These are phyloP conservation scores for Wickerhamiella lipophila DNA, from an alignment of 805 yeast species.

Conservation along the genomic window DNA sequence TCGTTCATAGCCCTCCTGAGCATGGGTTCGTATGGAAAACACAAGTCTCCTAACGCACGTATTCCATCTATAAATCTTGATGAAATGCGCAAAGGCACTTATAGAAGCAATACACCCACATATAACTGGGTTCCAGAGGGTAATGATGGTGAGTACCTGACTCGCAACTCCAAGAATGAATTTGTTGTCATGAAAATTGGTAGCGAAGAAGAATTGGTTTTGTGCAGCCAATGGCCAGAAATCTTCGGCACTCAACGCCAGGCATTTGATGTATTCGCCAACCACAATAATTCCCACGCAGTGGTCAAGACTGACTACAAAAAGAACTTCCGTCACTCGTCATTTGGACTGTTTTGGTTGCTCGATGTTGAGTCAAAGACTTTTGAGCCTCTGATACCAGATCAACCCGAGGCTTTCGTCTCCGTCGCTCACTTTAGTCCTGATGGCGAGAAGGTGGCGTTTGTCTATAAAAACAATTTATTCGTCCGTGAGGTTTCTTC, in stretches of 20 bases:
- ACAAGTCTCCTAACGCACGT: conserved; percentile 1
- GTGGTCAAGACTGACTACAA: conserved; percentile 41
- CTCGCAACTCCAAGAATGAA: not conserved
- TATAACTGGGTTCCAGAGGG: conserved; percentile 20
- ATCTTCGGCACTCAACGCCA: conserved; percentile 32
- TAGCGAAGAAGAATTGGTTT: conserved; percentile 9
- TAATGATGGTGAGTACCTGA: conserved; percentile 17
- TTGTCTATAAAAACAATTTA: conserved; percentile 57
- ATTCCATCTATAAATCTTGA: conserved; percentile 13
- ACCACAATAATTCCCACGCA: conserved; percentile 36
- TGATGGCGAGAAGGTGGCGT: conserved; percentile 49
- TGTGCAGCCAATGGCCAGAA: conserved; percentile 25
- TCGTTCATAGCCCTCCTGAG: not conserved
- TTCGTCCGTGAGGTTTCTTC: conserved; percentile 33
- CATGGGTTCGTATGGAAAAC: not conserved
- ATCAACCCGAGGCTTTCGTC: conserved; percentile 21
- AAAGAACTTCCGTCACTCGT: conserved; percentile 58
- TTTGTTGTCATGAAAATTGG: not conserved
- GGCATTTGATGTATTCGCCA: conserved; percentile 35
- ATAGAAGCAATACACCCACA: conserved; percentile 3
- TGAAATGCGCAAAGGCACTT: conserved; percentile 19
- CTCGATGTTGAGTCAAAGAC: conserved; percentile 35
- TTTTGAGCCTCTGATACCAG: conserved; percentile 25
- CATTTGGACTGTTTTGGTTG: conserved; percentile 48
- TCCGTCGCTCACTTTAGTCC: conserved; percentile 70